A percentile compares a stretch with the other conserved stretches of the same genome.
phyloP scores from a whole-genome alignment of 768 basidiomycete species.

The Boletus fagicola region DNA sequence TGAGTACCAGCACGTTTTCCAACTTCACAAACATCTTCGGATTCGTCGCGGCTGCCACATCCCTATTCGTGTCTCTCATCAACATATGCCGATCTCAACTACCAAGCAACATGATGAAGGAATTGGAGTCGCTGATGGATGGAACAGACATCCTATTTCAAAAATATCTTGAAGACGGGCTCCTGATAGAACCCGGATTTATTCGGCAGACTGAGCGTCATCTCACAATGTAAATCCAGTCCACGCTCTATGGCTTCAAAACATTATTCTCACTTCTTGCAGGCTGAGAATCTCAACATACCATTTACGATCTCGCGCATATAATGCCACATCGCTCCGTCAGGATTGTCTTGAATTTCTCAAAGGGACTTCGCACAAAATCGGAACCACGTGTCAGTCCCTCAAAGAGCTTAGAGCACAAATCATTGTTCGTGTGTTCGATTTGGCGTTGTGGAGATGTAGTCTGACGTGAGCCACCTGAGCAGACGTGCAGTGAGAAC shows the following conservation, averaged over 20 bases:
- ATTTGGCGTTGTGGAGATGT: no score
- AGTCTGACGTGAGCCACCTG: no score
- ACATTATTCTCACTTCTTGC: background rate
- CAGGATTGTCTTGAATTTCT: background rate
- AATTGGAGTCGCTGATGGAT: slow-evolving; percentile 1
- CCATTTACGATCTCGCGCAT: background rate
- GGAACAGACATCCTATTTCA: no score
- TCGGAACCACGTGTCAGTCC: no score
- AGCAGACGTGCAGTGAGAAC: no score
- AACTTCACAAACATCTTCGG: slow-evolving; percentile 3
- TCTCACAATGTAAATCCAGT: background rate
- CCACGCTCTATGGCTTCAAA: background rate
- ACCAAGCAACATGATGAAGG: slow-evolving; percentile 6
- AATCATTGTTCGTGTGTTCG: no score
- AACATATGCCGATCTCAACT: background rate
- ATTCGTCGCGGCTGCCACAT: background rate
- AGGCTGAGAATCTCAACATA: background rate
- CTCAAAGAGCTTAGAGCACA: no score
- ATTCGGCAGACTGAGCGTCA: background rate
- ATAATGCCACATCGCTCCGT: background rate
- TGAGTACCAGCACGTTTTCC: background rate
- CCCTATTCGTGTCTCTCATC: background rate
- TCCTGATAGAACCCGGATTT: background rate
- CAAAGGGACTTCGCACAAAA: background rate
- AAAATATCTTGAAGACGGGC: no score